phyloP scores from a whole-genome alignment of 306 rosid genomes.

The Biancaea sappan region DNA sequence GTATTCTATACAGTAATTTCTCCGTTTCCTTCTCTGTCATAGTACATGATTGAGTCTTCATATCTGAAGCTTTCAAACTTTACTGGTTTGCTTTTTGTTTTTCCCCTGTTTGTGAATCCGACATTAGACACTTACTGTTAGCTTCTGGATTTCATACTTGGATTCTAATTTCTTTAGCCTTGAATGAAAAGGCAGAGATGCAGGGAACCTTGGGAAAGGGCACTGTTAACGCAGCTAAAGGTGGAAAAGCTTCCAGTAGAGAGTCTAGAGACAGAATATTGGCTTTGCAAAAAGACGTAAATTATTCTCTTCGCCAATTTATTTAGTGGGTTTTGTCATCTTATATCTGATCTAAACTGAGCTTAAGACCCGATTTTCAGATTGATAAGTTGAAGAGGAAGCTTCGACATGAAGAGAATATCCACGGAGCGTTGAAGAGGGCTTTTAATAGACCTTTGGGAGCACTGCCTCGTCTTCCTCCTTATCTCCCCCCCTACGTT shows the following conservation, averaged over 20 bases:
- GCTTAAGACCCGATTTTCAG: slow-evolving; percentile 43
- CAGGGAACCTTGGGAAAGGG: slow-evolving; percentile 57
- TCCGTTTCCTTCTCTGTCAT: not conserved
- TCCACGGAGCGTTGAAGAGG: slow-evolving; percentile 84
- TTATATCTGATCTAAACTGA: slow-evolving; percentile 7
- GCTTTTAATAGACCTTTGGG: slow-evolving; percentile 95
- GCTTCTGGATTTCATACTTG: slow-evolving; percentile 35
- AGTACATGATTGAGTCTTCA: slow-evolving; percentile 1
- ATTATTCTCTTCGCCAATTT: not conserved
- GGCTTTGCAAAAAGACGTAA: slow-evolving; percentile 85
- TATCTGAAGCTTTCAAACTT: not conserved
- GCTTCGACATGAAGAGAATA: slow-evolving; percentile 84
- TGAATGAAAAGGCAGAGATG: slow-evolving; percentile 66
- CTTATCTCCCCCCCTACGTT: slow-evolving; percentile 84
- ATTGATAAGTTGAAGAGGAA: slow-evolving; percentile 89
- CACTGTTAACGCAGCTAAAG: slow-evolving; percentile 47
- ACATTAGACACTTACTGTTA: slow-evolving; percentile 6
- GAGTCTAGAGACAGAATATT: slow-evolving; percentile 67
- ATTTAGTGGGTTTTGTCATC: slow-evolving; percentile 1
- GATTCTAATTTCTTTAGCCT: slow-evolving; percentile 32
- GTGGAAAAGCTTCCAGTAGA: slow-evolving; percentile 55
- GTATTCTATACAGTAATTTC: not conserved
- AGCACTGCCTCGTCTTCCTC: slow-evolving; percentile 94
- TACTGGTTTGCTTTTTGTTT: slow-evolving; percentile 12
- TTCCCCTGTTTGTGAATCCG: slow-evolving; percentile 7